Conservation (phyloP, 257 asterid genomes). For the Striga asiatica region DNA sequence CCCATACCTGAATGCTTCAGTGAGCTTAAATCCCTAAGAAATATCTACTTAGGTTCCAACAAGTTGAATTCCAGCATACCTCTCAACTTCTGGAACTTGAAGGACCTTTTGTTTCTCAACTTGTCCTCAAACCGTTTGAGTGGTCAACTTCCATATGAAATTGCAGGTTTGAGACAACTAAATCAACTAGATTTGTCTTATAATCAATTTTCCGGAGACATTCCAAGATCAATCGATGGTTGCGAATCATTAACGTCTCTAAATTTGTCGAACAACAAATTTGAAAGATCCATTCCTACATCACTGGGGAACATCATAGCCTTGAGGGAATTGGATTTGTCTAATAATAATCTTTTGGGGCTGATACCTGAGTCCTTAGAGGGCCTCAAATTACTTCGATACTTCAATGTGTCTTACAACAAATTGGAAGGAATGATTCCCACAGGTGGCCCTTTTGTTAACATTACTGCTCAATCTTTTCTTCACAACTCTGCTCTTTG, state of each 20-base stretch:
- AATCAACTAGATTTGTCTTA: neutral
- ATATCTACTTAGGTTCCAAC: conserved; percentile 11
- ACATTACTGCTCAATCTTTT: conserved; percentile 23
- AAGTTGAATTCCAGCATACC: conserved; percentile 22
- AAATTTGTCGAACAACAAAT: no score
- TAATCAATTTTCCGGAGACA: neutral
- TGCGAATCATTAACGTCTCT: neutral
- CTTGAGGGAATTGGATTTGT: neutral
- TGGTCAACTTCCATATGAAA: conserved; percentile 12
- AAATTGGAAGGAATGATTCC: conserved; percentile 24
- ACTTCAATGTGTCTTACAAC: conserved; percentile 20
- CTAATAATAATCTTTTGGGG: neutral
- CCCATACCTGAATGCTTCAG: conserved; percentile 27
- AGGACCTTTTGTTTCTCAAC: conserved; percentile 11
- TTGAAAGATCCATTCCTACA: neutral
- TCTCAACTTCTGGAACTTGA: conserved; percentile 17
- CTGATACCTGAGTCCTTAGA: neutral
- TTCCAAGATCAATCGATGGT: neutral
- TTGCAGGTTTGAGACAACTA: neutral
- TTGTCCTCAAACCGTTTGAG: conserved; percentile 19
- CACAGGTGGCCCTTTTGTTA: conserved; percentile 10
- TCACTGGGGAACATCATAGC: neutral
- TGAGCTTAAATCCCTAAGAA: conserved; percentile 9
- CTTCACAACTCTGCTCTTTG: conserved; percentile 16
- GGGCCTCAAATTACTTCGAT: neutral